Base-by-base conservation (phyloP, 495 filamentous ascomycete genomes). In the Aeminium ludgeri region DNA sequence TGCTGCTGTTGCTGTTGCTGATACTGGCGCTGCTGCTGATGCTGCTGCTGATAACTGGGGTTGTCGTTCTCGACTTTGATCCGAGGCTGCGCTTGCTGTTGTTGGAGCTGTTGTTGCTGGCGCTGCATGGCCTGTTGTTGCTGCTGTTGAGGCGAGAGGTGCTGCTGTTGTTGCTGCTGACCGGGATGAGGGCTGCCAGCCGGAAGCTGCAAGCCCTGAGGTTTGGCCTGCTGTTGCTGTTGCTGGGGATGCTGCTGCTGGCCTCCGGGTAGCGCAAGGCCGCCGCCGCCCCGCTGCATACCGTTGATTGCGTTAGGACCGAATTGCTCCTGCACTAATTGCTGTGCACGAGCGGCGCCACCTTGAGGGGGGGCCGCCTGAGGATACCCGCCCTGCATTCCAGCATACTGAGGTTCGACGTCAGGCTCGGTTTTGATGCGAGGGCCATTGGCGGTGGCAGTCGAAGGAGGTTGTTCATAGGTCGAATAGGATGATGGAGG, bases 361-460 rank as follows among this genome's bases (percentile, higher is more conserved):
- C 53, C 58, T 49, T 59, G 59, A 50, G 61, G 47, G 10, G 38
- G 38, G 12, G 13, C n/a, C 54, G 58, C 30, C 11, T 39, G 44
- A 53, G 59, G 54, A 59, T 60, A 64, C 52, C 56, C 66, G 31
- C 53, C 56, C 23, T 27, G 55, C 45, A 41, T 30, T 17, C 40
- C 27, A 39, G 46, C 20, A 25, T 39, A 41, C 30, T 44, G 29
- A 41, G 45, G 30, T 40, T 51, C 35, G 25, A 44, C 17, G 25
- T 53, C 51, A 19, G 79, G 75, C 53, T 93, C 86, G 1, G 67
- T 61, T 61, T 94, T 94, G 59, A 93, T 76, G 17, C 65, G 67
- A 30, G 65, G 45, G 36, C 64, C 61, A 37, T 59, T 52, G 41
- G 34, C 53, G 10, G 31, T 20, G 17, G 17, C 25, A 30, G 25